Evolutionary conservation across 228 moss, liverwort and hornwort species (phyloP).

Genomic region (Sphagnum fallax): DNA sequence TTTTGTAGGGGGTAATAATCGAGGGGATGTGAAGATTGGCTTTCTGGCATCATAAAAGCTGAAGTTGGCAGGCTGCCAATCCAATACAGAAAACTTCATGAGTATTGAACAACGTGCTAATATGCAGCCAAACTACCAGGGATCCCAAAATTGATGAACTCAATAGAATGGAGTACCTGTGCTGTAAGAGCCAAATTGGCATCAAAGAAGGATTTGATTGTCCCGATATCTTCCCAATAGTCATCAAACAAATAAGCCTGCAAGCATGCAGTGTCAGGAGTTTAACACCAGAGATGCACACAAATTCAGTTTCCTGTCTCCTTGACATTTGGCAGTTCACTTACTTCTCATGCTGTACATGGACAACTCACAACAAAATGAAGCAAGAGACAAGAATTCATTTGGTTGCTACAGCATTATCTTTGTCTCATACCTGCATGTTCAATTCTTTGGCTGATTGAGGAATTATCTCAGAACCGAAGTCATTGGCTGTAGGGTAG

Average conservation of each 20-base stretch:
- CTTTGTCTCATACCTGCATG: conserved; percentile 53
- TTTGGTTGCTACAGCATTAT: no score
- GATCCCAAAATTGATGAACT: no score
- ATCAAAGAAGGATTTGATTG: conserved; percentile 96
- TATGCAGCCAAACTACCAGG: no score
- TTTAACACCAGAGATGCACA: no score
- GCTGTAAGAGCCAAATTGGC: conserved; percentile 87
- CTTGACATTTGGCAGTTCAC: no score
- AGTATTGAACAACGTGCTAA: no score
- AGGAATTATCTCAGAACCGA: conserved; percentile 95
- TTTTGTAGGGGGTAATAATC: conserved; percentile 85
- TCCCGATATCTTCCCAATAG: conserved; percentile 99
- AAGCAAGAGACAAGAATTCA: no score
- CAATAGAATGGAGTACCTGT: conserved; percentile 32
- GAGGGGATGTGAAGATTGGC: conserved; percentile 94
- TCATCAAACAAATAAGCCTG: conserved; percentile 96
- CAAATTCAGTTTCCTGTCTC: no score
- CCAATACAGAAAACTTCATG: no score
- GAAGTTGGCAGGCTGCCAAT: conserved; percentile 72
- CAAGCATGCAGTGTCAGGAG: no score
- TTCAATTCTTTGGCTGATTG: conserved; percentile 78
- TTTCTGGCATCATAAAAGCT: conserved; percentile 86
- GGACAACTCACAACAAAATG: no score
- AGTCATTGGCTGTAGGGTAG: conserved; percentile 89
- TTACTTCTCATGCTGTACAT: no score